phyloP scores from a whole-genome alignment of 352 stramenopile species.

The Aphanomyces astaci region DNA sequence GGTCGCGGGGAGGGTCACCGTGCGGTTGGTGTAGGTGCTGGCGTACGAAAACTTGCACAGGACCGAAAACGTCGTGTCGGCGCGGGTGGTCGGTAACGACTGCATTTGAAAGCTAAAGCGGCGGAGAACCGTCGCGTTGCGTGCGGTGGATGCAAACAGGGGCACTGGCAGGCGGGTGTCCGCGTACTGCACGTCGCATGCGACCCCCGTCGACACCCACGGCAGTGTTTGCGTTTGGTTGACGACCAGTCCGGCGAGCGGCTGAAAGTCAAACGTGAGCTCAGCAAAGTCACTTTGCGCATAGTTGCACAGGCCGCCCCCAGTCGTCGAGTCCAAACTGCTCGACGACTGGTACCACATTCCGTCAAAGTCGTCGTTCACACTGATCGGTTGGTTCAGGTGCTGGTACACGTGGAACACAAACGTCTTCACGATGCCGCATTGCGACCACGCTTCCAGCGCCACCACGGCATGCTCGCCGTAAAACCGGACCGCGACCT shows the following conservation, averaged over 20 bases:
- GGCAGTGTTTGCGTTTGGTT: conserved; percentile 31
- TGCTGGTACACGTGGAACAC: conserved; percentile 48
- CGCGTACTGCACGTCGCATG: conserved; percentile 32
- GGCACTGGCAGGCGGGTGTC: not conserved
- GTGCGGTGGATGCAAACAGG: not conserved
- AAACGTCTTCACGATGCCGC: conserved; percentile 38
- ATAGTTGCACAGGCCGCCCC: conserved; percentile 39
- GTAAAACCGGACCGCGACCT: conserved; percentile 11
- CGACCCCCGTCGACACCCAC: conserved; percentile 32
- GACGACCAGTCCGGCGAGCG: conserved; percentile 34
- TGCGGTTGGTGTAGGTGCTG: conserved; percentile 16
- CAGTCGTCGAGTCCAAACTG: conserved; percentile 25
- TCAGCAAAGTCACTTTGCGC: conserved; percentile 52
- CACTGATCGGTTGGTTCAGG: conserved; percentile 34
- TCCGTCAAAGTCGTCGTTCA: conserved; percentile 46
- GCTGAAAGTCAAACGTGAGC: conserved; percentile 55
- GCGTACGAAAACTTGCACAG: conserved; percentile 51
- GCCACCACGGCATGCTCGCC: not conserved
- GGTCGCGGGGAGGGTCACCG: conserved; percentile 31
- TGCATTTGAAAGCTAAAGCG: conserved; percentile 52
- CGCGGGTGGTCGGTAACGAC: conserved; percentile 32
- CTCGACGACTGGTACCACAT: conserved; percentile 59
- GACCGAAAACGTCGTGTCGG: conserved; percentile 38
- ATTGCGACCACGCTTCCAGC: conserved; percentile 57
- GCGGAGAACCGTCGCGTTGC: conserved; percentile 35